Conservation (phyloP, 2,329 filamentous ascomycete species). For the Hypoxylon sp. region DNA sequence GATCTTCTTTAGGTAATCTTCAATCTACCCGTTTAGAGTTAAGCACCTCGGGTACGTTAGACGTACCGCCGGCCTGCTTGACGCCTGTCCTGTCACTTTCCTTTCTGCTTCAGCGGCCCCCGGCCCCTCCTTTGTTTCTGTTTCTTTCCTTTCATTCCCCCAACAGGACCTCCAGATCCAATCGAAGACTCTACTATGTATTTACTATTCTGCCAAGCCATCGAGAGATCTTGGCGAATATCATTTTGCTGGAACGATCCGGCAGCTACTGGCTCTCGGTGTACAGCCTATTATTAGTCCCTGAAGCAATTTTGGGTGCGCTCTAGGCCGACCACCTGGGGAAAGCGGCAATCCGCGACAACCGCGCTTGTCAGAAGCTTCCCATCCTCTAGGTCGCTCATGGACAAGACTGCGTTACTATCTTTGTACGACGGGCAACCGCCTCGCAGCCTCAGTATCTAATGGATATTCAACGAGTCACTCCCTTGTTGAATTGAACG, state of each 20-base stretch:
- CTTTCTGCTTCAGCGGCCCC: constrained; percentile 18
- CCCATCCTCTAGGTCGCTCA: constrained; percentile 22
- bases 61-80: constrained; percentile 13
- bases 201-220: constrained; percentile 22
- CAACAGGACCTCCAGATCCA: constrained; percentile 9
- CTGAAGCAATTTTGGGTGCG: constrained; percentile 4
- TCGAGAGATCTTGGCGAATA: constrained; percentile 25
- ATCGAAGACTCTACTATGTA: constrained; percentile 15
- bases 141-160: constrained; percentile 13
- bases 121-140: constrained; percentile 20
- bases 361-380: constrained; percentile 18
- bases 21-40: constrained; percentile 13
- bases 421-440: constrained; percentile 2
- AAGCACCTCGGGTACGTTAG: constrained; percentile 15
- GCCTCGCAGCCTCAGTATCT: constrained; percentile 10
- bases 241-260: constrained; percentile 18
- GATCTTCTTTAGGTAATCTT: constrained; percentile 36
- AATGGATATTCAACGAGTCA: constrained; percentile 2
- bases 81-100: constrained; percentile 28
- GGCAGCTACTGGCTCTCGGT: constrained; percentile 27
- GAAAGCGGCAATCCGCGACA: constrained; percentile 8
- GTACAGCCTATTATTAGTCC: constrained; percentile 29
- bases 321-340: constrained; percentile 13
- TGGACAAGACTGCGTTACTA: constrained; percentile 10
- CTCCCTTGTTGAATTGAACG: constrained; percentile 12